Base-by-base conservation (phyloP, 139 green algal species). In the Coelastrella sp. region DNA sequence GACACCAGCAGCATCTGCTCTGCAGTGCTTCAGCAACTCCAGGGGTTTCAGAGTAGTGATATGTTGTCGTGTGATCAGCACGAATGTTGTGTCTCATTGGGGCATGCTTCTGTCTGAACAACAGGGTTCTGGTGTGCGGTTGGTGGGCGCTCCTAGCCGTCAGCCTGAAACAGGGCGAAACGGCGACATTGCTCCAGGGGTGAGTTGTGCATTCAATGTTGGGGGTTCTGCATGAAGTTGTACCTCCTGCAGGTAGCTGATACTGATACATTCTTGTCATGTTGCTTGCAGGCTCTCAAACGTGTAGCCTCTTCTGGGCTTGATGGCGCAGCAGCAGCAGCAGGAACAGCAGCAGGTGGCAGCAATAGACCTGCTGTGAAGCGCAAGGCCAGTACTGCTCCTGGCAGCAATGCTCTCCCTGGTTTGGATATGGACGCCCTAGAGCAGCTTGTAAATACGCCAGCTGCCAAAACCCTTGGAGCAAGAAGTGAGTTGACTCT, bases 211-310 rank as follows among this genome's bases (percentile, higher is more conserved):
- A 57, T 11, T 15, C 48, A 57, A 57, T 11, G 21, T 19, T n/a
- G 53, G 53, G 17, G 27, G 53, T 57, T 9, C 11, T 57, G 45
- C 15, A 57, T 57, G 45, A 57, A 57, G 11, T 9, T 9, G 11
- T 57, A 9, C 45, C 45, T n/a, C n/a, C n/a, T n/a, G n/a, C n/a
- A n/a, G n/a, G n/a, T n/a, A n/a, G n/a, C n/a, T n/a, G n/a, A n/a
- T n/a, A n/a, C n/a, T n/a, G n/a, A n/a, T n/a, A n/a, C n/a, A n/a
- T n/a, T n/a, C n/a, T n/a, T n/a, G n/a, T n/a, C n/a, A n/a, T n/a
- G n/a, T n/a, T n/a, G n/a, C n/a, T n/a, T 13, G 40, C 68, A 77
- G 68, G 68, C 23, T 35, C 41, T 79, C n/a, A 79, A 79, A 41
- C 71, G 71, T 41, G 71, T 38, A 13, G 71, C 71, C 25, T 79